phyloP scores from a whole-genome alignment of 2,329 filamentous ascomycete genomes.

The Ceratocystis lukuohia region DNA sequence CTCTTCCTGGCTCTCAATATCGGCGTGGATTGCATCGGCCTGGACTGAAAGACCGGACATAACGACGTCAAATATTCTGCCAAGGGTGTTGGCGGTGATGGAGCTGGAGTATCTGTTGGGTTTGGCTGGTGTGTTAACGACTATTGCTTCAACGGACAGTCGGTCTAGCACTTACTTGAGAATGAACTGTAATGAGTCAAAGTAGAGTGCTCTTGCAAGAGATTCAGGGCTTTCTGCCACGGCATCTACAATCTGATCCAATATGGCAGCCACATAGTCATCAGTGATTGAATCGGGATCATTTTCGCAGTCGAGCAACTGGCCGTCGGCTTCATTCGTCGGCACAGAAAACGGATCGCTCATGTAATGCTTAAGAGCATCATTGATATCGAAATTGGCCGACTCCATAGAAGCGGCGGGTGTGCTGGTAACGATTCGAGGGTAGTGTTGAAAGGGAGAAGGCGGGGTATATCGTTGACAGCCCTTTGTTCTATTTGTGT shows the following conservation, averaged over 20 bases:
- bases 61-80: constrained; percentile 84
- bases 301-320: constrained; percentile 81
- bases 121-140: constrained; percentile 35
- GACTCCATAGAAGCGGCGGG: constrained; percentile 46
- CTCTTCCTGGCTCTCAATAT: constrained; percentile 75
- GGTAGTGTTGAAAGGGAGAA: background rate
- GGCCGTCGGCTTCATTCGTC: constrained; percentile 72
- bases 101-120: constrained; percentile 65
- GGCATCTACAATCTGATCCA: constrained; percentile 86
- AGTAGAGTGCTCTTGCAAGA: constrained; percentile 60
- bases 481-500: background rate
- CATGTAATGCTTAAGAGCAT: constrained; percentile 92
- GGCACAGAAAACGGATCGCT: constrained; percentile 74
- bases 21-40: constrained; percentile 70
- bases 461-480: constrained; percentile 5
- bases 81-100: constrained; percentile 68
- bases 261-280: constrained; percentile 64
- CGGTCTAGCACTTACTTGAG: constrained; percentile 56
- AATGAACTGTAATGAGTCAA: constrained; percentile 90
- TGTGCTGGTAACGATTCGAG: background rate
- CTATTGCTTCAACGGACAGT: constrained; percentile 40
- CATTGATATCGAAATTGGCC: constrained; percentile 87
- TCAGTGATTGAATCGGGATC: constrained; percentile 73
- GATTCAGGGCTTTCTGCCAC: constrained; percentile 86
- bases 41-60: constrained; percentile 76